Conservation (phyloP, 805 yeast genomes). For the Candida awuae region DNA sequence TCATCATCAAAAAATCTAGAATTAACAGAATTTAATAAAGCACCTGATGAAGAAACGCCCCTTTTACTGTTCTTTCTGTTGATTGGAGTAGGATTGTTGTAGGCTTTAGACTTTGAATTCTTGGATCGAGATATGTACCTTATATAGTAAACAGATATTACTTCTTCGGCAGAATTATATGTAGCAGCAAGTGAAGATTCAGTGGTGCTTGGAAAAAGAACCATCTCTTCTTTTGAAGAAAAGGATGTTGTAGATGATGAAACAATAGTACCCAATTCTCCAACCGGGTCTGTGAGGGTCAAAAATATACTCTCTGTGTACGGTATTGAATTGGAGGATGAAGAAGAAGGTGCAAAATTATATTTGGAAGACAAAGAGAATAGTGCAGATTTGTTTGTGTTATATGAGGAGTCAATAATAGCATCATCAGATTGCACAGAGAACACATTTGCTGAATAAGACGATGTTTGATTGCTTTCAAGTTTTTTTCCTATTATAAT, state of each 20-base stretch:
- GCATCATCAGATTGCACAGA: background rate
- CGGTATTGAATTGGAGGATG: slow-evolving; percentile 3
- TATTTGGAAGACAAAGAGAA: background rate
- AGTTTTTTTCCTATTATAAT: slow-evolving; percentile 34
- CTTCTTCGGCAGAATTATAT: slow-evolving; percentile 37
- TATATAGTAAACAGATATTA: slow-evolving; percentile 48
- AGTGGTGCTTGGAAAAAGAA: slow-evolving; percentile 43
- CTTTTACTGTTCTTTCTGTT: slow-evolving; percentile 22
- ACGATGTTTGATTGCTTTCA: slow-evolving; percentile 16
- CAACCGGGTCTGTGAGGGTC: slow-evolving; percentile 65
- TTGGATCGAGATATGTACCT: slow-evolving; percentile 31
- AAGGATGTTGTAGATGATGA: slow-evolving; percentile 65
- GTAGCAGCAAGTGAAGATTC: slow-evolving; percentile 47
- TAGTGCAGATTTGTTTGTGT: background rate
- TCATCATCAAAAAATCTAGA: slow-evolving; percentile 34
- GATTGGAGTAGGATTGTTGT: slow-evolving; percentile 13
- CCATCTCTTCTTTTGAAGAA: slow-evolving; percentile 46
- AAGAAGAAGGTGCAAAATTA: background rate
- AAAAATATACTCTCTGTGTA: slow-evolving; percentile 36
- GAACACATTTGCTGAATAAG: slow-evolving; percentile 1
- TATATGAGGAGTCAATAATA: slow-evolving; percentile 2
- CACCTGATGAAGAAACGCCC: slow-evolving; percentile 21
- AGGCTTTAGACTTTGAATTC: slow-evolving; percentile 12
- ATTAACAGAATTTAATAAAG: slow-evolving; percentile 31
- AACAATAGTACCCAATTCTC: slow-evolving; percentile 63